Conservation (phyloP, 2,329 filamentous ascomycete species). For the Hymenoscyphus albidus region DNA sequence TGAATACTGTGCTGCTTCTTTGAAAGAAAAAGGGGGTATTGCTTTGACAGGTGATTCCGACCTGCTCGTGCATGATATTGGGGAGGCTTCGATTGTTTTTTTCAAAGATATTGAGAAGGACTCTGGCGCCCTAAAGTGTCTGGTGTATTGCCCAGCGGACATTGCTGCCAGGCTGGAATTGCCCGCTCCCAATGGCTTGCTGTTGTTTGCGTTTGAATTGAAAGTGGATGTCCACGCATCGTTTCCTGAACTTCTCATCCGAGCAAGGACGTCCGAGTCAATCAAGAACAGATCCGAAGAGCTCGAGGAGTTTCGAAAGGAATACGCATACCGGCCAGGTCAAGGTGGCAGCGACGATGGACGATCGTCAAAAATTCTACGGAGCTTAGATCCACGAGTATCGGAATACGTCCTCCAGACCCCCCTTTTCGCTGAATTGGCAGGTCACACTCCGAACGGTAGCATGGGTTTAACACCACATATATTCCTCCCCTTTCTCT, state of each 20-base stretch:
- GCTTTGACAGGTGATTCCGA: conserved; percentile 86
- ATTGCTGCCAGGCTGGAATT: conserved; percentile 46
- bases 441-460: conserved; percentile 30
- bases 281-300: conserved; percentile 16
- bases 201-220: conserved; percentile 37
- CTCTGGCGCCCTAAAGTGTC: conserved; percentile 20
- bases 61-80: conserved; percentile 70
- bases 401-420: conserved; percentile 49
- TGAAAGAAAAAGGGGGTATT: conserved; percentile 50
- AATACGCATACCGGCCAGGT: conserved; percentile 21
- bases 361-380: conserved; percentile 10
- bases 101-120: conserved; percentile 55
- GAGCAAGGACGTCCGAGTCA: conserved; percentile 23
- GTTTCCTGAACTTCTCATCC: conserved; percentile 26
- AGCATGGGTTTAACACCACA: conserved; percentile 27
- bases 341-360: neutral
- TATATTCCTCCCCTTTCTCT: conserved; percentile 63
- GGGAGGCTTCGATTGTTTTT: conserved; percentile 61
- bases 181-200: conserved; percentile 35
- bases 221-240: conserved; percentile 25
- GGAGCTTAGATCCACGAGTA: conserved; percentile 44
- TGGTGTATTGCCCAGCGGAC: conserved; percentile 39
- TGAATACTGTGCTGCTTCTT: conserved; percentile 66
- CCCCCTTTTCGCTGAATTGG: conserved; percentile 20
- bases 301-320: conserved; percentile 27